Conservation (phyloP, 371 early-diverging fungal genomes). For the Chytridium lagenaria region DNA sequence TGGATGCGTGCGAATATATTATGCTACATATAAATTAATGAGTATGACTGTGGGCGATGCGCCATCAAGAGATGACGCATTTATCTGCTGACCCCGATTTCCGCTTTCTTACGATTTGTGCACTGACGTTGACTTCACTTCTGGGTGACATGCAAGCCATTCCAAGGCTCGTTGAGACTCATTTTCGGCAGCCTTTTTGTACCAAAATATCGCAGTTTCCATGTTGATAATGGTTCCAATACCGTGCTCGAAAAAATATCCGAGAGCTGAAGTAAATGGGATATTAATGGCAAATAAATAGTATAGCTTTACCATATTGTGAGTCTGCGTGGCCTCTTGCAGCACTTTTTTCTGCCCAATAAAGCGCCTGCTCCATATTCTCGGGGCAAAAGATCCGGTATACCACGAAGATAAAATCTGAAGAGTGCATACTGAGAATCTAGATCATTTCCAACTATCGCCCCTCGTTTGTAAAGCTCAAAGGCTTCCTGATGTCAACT, state of each 20-base stretch:
- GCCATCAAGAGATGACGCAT: slow-evolving; percentile 16
- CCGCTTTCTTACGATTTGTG: background rate
- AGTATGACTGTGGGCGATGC: no score
- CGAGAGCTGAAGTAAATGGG: slow-evolving; percentile 24
- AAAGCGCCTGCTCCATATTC: slow-evolving; percentile 78
- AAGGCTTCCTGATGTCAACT: slow-evolving; percentile 38
- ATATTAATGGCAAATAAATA: background rate
- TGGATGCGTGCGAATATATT: no score
- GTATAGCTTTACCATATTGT: slow-evolving; percentile 38
- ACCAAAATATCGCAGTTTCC: slow-evolving; percentile 35
- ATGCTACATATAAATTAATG: no score
- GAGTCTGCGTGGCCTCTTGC: slow-evolving; percentile 77
- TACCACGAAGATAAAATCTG: slow-evolving; percentile 89
- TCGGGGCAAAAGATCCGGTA: slow-evolving; percentile 19
- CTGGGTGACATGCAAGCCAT: background rate
- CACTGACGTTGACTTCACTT: background rate
- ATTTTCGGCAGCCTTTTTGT: slow-evolving; percentile 30
- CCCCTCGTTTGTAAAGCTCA: slow-evolving; percentile 56
- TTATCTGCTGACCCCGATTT: background rate
- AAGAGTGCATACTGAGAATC: slow-evolving; percentile 83
- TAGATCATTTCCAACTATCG: slow-evolving; percentile 68
- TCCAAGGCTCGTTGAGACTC: slow-evolving; percentile 16
- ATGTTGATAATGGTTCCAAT: slow-evolving; percentile 39
- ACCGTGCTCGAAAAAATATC: slow-evolving; percentile 54
- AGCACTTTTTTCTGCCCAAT: slow-evolving; percentile 79